Base-by-base conservation (phyloP, 495 filamentous ascomycete genomes). In the Elasticomyces elasticus region DNA sequence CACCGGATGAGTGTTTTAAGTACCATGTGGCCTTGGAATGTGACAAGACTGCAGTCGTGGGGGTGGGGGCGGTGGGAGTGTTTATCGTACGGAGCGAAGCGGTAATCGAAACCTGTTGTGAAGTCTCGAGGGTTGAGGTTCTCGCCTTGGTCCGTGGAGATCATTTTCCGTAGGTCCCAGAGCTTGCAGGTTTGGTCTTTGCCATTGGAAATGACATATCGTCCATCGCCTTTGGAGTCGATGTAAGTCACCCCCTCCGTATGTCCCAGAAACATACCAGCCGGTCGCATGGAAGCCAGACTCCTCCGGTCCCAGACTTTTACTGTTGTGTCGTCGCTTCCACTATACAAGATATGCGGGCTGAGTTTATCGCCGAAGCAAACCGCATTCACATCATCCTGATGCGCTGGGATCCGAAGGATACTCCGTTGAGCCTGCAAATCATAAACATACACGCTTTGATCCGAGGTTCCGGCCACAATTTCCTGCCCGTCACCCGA, bases 141-240 rank as follows among this genome's bases (percentile, higher is more conserved):
- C 31, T 79, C 78, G 49, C 82, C 85, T 17, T 76, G 75, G 20
- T 79, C 74, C 19, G 81, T 82, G 20, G 79, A 80, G 77, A 87
- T 85, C 77, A 86, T 87, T 56, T 79, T 84, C 51, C 94, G 76
- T 43, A 98, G 71, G 70, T 98, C 92, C 92, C 92, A 98, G 3
- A 98, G 76, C 70, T 97, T 98, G 84, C 95, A 95, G 28, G 81
- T 86, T 67, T 98, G 92, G 62, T 98, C 92, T 63, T 98, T 98
- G 53, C 79, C 86, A 57, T 98, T 98, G 55, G 86, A 91, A 6
- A 98, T 76, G 9, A 97, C 83, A 63, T 95, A 98, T 63, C 92
- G 78, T 9, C 92, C 92, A 64, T 98, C 92, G 46, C 89, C 89
- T 69, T 97, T 98, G 70, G 84, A 90, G 68, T 97, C 91, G 51